These are phyloP conservation scores for Trichoderma pleuroti DNA, from an alignment of 2,329 filamentous ascomycete genomes.

Conservation along the genomic window DNA sequence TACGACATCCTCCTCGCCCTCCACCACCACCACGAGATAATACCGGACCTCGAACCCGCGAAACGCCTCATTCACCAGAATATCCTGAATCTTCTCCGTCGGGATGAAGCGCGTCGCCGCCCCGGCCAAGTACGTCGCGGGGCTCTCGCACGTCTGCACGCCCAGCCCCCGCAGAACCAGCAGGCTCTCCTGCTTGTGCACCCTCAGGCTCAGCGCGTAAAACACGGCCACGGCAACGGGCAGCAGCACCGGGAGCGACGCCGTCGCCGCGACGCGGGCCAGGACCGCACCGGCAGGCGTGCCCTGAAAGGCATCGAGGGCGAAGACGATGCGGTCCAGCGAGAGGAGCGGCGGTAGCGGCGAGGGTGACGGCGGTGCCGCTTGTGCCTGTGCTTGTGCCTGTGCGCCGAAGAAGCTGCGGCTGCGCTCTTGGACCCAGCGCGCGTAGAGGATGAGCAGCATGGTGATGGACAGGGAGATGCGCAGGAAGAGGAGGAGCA, in stretches of 20 bases:
- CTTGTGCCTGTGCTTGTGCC: no score
- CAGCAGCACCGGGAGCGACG: slow-evolving; percentile 41
- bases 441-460: slow-evolving; percentile 49
- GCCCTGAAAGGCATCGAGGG: slow-evolving; percentile 27
- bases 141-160: slow-evolving; percentile 75
- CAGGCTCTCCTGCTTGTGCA: slow-evolving; percentile 71
- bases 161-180: slow-evolving; percentile 85
- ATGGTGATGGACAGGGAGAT: slow-evolving; percentile 41
- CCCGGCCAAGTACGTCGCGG: slow-evolving; percentile 55
- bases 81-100: slow-evolving; percentile 85
- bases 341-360: slow-evolving; percentile 21
- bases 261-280: slow-evolving; percentile 30
- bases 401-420: slow-evolving; percentile 22
- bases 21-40: slow-evolving; percentile 85
- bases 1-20: slow-evolving; percentile 81
- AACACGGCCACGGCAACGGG: slow-evolving; percentile 36
- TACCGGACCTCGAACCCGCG: slow-evolving; percentile 85
- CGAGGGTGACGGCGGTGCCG: slow-evolving; percentile 11
- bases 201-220: slow-evolving; percentile 44
- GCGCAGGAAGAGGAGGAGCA: slow-evolving; percentile 43
- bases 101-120: slow-evolving; percentile 66
- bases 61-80: slow-evolving; percentile 94
- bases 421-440: slow-evolving; percentile 38
- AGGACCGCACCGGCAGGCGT: slow-evolving; percentile 35
- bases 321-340: slow-evolving; percentile 27